Evolutionary conservation across 2,329 filamentous ascomycete species (phyloP), one percentile per base, ranked within the genome.

Genomic region (Davidsoniella virescens): DNA sequence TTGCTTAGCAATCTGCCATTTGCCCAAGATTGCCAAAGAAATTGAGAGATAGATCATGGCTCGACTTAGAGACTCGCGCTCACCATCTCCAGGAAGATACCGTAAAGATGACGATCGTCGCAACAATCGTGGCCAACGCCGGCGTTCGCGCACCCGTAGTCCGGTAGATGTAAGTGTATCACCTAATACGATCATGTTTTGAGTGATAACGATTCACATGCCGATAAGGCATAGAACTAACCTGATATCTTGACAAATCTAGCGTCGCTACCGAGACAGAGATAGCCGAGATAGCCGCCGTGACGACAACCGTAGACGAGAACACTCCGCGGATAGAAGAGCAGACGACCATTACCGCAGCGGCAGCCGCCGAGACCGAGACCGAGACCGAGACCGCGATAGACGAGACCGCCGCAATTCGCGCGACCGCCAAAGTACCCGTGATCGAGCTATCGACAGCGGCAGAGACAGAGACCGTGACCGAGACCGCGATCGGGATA

Each of bases 31-130:
- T 29, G 38, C 29, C 18, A 60, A 61, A 36, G 20, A 47, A 25
- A 37, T 25, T 39, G 23, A 25, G 43, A 45, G 33, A 49, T 50
- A 51, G 47, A 63, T 57, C 56, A 78, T 78, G 75, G 73, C 73
- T 76, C 75, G 74, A 67, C 74, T 70, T 68, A 76, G 71, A 73
- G 73, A 76, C 71, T 76, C 75, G 69, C 75, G 84, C 84, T 90
- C 84, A 88, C 85, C 84, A 84, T 69, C 82, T 78, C 69, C 76
- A 56, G 55, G 55, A 56, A 56, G 55, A 55, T 51, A 67, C 61
- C 74, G 73, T 59, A 75, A 78, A 66, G 71, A 75, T 66, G 73
- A 75, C 64, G 69, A 71, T 57, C 70, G 71, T 55, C 66, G 70
- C 54, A 67, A 70, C 60, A 65, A 67, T 52, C 44, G 36, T 26